These are phyloP conservation scores for Saccharomyces mikatae DNA, from an alignment of 805 yeast genomes.

Conservation along the genomic window DNA sequence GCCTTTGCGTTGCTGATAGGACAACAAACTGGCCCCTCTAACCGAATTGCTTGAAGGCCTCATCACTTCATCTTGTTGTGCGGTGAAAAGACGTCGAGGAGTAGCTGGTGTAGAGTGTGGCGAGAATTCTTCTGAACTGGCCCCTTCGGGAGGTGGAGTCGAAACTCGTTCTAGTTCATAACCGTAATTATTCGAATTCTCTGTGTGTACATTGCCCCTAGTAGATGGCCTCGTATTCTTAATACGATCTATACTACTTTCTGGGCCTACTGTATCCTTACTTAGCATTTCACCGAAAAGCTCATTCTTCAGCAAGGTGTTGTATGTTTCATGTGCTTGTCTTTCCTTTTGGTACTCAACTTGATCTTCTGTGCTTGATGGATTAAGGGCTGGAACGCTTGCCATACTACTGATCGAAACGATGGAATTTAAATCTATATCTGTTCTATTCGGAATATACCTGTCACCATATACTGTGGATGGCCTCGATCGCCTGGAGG, in stretches of 20 bases:
- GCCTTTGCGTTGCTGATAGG: slow-evolving; percentile 66
- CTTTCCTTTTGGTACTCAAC: slow-evolving; percentile 61
- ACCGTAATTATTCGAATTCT: slow-evolving; percentile 1
- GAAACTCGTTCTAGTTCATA: background rate
- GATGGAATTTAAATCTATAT: slow-evolving; percentile 83
- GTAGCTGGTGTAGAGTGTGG: slow-evolving; percentile 28
- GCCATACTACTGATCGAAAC: slow-evolving; percentile 34
- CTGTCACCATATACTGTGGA: slow-evolving; percentile 61
- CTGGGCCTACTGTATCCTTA: slow-evolving; percentile 26
- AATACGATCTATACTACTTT: slow-evolving; percentile 28
- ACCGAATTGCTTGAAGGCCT: slow-evolving; percentile 19
- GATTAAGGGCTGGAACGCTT: slow-evolving; percentile 19
- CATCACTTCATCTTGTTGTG: slow-evolving; percentile 13
- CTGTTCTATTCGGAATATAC: slow-evolving; percentile 80
- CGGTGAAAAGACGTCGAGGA: slow-evolving; percentile 26
- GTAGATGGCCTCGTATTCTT: slow-evolving; percentile 27
- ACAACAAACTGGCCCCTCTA: slow-evolving; percentile 53
- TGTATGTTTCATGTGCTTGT: slow-evolving; percentile 82
- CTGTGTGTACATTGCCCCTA: slow-evolving; percentile 5
- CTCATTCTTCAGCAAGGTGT: slow-evolving; percentile 79
- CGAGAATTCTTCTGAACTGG: slow-evolving; percentile 5
- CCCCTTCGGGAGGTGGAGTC: slow-evolving; percentile 7
- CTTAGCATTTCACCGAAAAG: slow-evolving; percentile 84
- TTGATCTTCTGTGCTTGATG: slow-evolving; percentile 38
- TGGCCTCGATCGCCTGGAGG: slow-evolving; percentile 27